Percentiles rank a stretch among this genome's conserved stretches.
phyloP scores from a whole-genome alignment of 495 filamentous ascomycete species.

The Penicillium roqueforti region DNA sequence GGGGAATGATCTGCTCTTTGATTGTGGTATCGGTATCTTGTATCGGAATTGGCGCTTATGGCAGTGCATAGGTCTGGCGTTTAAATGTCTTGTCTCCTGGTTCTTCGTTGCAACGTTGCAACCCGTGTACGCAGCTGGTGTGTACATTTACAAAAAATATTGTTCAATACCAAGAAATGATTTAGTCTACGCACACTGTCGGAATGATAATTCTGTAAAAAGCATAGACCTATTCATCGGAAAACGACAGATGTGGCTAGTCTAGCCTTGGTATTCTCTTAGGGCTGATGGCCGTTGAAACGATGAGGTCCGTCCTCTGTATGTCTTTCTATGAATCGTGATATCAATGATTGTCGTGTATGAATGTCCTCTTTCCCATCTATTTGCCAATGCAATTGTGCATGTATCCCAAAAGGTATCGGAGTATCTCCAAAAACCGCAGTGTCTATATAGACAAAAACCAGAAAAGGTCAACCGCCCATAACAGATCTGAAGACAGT shows the following conservation, averaged over 20 bases:
- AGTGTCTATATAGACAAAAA: conserved; percentile 50
- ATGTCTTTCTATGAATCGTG: background rate
- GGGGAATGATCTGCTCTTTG: conserved; percentile 24
- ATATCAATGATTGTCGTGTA: too few relatives aligned
- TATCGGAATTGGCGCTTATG: conserved; percentile 31
- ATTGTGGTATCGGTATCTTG: conserved; percentile 17
- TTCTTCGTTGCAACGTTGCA: conserved; percentile 12
- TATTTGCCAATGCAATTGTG: background rate
- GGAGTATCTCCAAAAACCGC: too few relatives aligned
- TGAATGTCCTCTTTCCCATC: too few relatives aligned
- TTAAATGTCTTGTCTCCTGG: conserved; percentile 18
- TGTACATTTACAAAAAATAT: conserved; percentile 19
- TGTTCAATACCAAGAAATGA: conserved; percentile 12
- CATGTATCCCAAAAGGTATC: background rate
- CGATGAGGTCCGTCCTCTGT: too few relatives aligned
- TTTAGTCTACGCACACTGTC: background rate
- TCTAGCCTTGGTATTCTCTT: too few relatives aligned
- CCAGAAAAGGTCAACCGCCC: conserved; percentile 40
- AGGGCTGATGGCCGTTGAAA: too few relatives aligned
- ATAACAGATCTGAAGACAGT: background rate
- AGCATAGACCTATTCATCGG: too few relatives aligned
- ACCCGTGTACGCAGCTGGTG: conserved; percentile 10
- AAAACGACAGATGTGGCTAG: too few relatives aligned
- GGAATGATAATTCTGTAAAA: too few relatives aligned
- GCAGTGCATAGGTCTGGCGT: conserved; percentile 34